A percentile compares a stretch with the other conserved stretches of the same genome.
Conservation (phyloP, 2,329 filamentous ascomycete genomes). For the Colletotrichum sansevieriae region DNA sequence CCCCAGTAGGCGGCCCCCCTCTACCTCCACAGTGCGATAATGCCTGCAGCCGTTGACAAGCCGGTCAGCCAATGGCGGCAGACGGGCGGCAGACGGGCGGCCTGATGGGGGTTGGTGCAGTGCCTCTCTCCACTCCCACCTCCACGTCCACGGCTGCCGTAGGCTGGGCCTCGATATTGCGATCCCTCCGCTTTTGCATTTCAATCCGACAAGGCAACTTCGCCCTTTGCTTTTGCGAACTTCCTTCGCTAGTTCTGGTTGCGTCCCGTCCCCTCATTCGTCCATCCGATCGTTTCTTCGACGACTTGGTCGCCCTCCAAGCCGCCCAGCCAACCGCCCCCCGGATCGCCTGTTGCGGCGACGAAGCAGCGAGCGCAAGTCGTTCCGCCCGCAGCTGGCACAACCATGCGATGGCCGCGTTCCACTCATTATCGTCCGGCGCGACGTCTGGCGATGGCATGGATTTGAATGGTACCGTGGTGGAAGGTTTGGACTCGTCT, state of each 20-base stretch:
- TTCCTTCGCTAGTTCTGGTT: not conserved
- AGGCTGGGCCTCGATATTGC: conserved; percentile 13
- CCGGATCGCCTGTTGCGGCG: not conserved
- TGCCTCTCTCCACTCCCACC: conserved; percentile 27
- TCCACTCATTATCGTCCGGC: conserved; percentile 66
- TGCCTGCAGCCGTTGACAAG: conserved; percentile 11
- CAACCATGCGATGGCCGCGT: conserved; percentile 69
- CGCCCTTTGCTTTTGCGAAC: conserved; percentile 14
- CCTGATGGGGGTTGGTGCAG: conserved; percentile 38
- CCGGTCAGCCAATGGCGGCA: conserved; percentile 29
- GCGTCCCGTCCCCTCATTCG: conserved; percentile 4
- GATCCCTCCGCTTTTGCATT: conserved; percentile 36
- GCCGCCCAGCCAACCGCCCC: conserved; percentile 4
- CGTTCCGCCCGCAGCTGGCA: conserved; percentile 42
- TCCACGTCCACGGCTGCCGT: conserved; percentile 25
- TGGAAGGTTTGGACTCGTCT: conserved; percentile 66
- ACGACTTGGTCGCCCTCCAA: conserved; percentile 1
- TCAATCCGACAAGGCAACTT: conserved; percentile 29
- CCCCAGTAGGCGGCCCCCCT: conserved; percentile 11
- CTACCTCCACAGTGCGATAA: conserved; percentile 38
- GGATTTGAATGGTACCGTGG: conserved; percentile 59
- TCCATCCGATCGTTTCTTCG: not conserved
- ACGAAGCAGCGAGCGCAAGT: conserved; percentile 23
- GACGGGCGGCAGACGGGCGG: conserved; percentile 12
- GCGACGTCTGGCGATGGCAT: conserved; percentile 60